Conservation (phyloP, 2,329 filamentous ascomycete genomes). For the Cytospora piceae region DNA sequence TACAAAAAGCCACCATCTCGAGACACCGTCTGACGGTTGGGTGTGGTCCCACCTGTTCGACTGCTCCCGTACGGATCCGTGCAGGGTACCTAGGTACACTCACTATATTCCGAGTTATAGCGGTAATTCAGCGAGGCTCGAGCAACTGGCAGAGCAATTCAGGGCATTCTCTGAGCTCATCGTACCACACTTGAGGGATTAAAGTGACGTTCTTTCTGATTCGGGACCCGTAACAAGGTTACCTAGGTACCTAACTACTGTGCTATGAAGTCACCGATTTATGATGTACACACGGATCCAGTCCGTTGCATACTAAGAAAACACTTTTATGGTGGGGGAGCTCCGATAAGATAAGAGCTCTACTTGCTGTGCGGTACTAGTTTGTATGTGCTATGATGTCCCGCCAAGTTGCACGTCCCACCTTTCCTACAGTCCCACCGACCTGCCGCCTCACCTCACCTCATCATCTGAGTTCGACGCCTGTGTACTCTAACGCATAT, state of each 20-base stretch:
- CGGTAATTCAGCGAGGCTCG: slow-evolving; percentile 28
- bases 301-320: not conserved
- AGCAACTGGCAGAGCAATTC: not conserved
- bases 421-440: not conserved
- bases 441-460: slow-evolving; percentile 8
- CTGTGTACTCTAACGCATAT: slow-evolving; percentile 14
- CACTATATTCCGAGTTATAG: slow-evolving; percentile 2
- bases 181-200: slow-evolving; percentile 23
- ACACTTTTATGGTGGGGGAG: slow-evolving; percentile 15
- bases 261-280: slow-evolving; percentile 21
- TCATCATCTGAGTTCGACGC: slow-evolving; percentile 11
- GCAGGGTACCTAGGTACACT: no score
- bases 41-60: slow-evolving; percentile 17
- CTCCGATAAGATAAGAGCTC: slow-evolving; percentile 31
- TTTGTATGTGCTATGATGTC: not conserved
- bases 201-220: slow-evolving; percentile 20
- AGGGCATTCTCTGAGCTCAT: not conserved
- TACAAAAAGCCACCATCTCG: slow-evolving; percentile 7
- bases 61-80: not conserved
- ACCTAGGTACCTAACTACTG: not conserved
- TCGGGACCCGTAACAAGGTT: slow-evolving; percentile 6
- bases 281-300: not conserved
- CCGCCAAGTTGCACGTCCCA: slow-evolving; percentile 16
- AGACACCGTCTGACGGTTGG: slow-evolving; percentile 13
- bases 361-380: not conserved